These are phyloP conservation scores for Sophora flavescens DNA, from an alignment of 306 rosid species.

Conservation along the genomic window DNA sequence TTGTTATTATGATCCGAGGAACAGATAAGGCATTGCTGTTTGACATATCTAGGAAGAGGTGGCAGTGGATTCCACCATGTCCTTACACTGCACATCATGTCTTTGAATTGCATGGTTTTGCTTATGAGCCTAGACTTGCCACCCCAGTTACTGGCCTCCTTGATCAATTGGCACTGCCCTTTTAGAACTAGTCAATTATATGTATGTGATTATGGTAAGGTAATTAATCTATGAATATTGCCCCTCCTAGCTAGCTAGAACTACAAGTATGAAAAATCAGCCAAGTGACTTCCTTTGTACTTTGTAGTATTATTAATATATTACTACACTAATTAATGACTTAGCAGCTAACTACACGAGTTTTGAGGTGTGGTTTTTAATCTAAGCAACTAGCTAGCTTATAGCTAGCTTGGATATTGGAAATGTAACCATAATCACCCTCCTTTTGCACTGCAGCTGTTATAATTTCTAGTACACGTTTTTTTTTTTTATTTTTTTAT, in stretches of 20 bases:
- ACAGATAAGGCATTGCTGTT: slow-evolving; percentile 72
- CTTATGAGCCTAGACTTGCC: slow-evolving; percentile 84
- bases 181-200: slow-evolving; percentile 41
- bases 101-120: slow-evolving; percentile 76
- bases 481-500: not conserved
- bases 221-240: not conserved
- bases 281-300: not conserved
- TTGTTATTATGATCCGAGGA: slow-evolving; percentile 60
- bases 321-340: not conserved
- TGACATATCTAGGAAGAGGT: slow-evolving; percentile 68
- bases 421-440: not conserved
- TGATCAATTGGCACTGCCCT: slow-evolving; percentile 74
- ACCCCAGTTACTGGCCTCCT: slow-evolving; percentile 83
- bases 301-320: not conserved
- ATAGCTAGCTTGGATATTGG: not conserved
- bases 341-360: not conserved
- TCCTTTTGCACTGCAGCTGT: not conserved
- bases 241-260: not conserved
- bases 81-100: slow-evolving; percentile 60
- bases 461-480: not conserved
- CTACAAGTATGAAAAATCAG: slow-evolving; percentile 1
- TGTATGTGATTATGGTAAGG: not conserved
- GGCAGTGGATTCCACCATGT: slow-evolving; percentile 98
- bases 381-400: not conserved
- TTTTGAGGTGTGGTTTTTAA: not conserved